Evolutionary conservation across 768 basidiomycete genomes (phyloP).

Genomic region (Mycena rosella): DNA sequence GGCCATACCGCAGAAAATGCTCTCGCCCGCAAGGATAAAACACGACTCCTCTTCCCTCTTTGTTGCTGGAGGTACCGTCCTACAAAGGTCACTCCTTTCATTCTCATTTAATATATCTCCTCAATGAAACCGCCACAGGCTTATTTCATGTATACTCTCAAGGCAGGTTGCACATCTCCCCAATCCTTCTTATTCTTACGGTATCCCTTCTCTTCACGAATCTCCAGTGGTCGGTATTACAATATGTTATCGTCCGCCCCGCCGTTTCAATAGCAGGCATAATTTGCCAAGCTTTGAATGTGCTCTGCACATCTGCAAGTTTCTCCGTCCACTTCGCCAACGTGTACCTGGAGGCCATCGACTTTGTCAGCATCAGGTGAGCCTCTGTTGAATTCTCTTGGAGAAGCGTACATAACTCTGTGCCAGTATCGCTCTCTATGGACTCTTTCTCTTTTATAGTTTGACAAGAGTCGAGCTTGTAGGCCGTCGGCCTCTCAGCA

Average conservation of each 20-base stretch:
- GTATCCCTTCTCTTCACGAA: no score
- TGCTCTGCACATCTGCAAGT: constrained; percentile 76
- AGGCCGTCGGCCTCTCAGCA: constrained; percentile 82
- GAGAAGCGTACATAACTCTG: neutral
- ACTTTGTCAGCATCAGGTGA: constrained; percentile 87
- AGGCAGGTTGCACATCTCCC: constrained; percentile 58
- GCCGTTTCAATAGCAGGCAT: constrained; percentile 82
- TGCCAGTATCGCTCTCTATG: constrained; percentile 84
- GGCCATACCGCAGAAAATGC: constrained; percentile 76
- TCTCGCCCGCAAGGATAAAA: constrained; percentile 84
- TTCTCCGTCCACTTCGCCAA: constrained; percentile 73
- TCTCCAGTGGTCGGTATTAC: constrained; percentile 88
- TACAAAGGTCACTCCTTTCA: constrained; percentile 66
- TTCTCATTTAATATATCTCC: neutral
- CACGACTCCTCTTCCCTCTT: constrained; percentile 78
- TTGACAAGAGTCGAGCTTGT: constrained; percentile 84
- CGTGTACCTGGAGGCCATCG: constrained; percentile 78
- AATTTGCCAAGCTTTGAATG: constrained; percentile 74
- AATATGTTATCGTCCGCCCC: constrained; percentile 84
- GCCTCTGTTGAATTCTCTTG: constrained; percentile 16
- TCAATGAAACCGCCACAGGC: constrained; percentile 53
- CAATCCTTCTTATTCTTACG: constrained; percentile 15
- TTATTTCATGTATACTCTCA: constrained; percentile 92
- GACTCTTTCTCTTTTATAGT: constrained; percentile 85
- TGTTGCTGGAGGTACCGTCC: constrained; percentile 88